These are phyloP conservation scores for Tolypocladium album DNA, from an alignment of 2,329 filamentous ascomycete species.

Conservation along the genomic window DNA sequence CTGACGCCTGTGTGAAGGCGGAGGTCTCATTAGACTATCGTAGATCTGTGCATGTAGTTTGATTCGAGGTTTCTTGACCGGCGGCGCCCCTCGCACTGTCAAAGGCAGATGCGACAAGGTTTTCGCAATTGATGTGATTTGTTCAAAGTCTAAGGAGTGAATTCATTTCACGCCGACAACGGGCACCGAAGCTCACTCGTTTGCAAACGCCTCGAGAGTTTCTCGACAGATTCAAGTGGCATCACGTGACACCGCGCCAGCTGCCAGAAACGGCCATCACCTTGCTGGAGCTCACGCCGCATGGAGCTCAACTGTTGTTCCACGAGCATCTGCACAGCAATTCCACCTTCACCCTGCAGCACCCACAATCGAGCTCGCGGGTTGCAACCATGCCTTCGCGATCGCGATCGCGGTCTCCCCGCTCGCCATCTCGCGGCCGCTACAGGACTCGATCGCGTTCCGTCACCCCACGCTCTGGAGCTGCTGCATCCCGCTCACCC, in stretches of 20 bases:
- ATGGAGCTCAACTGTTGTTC: not conserved
- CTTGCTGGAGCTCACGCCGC: not conserved
- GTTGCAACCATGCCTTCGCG: conserved; percentile 13
- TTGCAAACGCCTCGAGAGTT: no score
- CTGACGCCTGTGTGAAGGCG: conserved; percentile 10
- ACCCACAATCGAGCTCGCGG: not conserved
- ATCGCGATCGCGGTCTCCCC: conserved; percentile 6
- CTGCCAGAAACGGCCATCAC: not conserved
- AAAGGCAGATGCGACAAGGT: not conserved
- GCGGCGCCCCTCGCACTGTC: not conserved
- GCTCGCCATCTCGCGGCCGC: conserved; percentile 20
- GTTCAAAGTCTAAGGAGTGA: not conserved
- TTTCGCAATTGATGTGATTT: not conserved
- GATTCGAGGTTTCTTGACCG: not conserved
- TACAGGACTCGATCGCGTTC: conserved; percentile 24
- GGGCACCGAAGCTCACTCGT: no score
- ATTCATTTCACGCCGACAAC: not conserved
- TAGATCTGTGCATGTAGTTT: not conserved
- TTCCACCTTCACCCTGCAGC: not conserved
- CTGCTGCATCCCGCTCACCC: conserved; percentile 20
- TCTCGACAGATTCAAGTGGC: accelerated
- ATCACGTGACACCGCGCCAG: conserved; percentile 5
- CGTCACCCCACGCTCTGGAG: conserved; percentile 18
- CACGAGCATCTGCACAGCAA: not conserved
- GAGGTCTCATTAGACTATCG: not conserved